Conservation (phyloP, 805 yeast genomes). For the Nadsonia fulvescens region DNA sequence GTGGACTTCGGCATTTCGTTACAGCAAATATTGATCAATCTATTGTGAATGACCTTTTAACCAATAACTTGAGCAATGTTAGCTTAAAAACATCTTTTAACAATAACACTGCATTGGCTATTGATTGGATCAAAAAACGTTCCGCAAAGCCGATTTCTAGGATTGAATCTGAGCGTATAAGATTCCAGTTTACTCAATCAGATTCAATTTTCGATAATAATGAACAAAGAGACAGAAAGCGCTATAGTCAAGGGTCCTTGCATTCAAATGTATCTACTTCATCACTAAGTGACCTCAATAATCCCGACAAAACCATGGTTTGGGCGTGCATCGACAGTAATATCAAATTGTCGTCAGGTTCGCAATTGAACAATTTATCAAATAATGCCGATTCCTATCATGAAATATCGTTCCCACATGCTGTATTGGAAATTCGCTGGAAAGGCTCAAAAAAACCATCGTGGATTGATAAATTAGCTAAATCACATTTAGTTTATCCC, state of each 20-base stretch:
- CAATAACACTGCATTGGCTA: slow-evolving; percentile 14
- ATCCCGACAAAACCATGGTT: slow-evolving; percentile 9
- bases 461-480: slow-evolving; percentile 22
- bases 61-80: slow-evolving; percentile 3
- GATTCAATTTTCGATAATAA: slow-evolving; percentile 3
- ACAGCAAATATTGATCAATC: slow-evolving; percentile 8
- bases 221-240: slow-evolving; percentile 3
- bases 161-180: slow-evolving; percentile 12
- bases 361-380: slow-evolving; percentile 1
- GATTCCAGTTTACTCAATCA: slow-evolving; percentile 10
- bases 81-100: slow-evolving; percentile 2
- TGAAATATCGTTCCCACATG: slow-evolving; percentile 25
- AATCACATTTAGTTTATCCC: slow-evolving; percentile 31
- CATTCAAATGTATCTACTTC: slow-evolving; percentile 5
- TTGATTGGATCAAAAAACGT: slow-evolving; percentile 20
- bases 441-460: slow-evolving; percentile 20
- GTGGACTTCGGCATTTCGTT: slow-evolving; percentile 20
- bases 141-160: slow-evolving; percentile 14
- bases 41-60: slow-evolving; percentile 6
- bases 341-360: slow-evolving; percentile 8
- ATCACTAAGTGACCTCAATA: slow-evolving; percentile 1
- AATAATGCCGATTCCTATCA: slow-evolving; percentile 3
- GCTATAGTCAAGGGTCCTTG: neutral
- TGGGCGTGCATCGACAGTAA: slow-evolving; percentile 23
- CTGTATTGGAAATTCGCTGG: slow-evolving; percentile 31